These are phyloP conservation scores for Podila epigama DNA, from an alignment of 192 early-diverging fungal genomes.

Conservation along the genomic window DNA sequence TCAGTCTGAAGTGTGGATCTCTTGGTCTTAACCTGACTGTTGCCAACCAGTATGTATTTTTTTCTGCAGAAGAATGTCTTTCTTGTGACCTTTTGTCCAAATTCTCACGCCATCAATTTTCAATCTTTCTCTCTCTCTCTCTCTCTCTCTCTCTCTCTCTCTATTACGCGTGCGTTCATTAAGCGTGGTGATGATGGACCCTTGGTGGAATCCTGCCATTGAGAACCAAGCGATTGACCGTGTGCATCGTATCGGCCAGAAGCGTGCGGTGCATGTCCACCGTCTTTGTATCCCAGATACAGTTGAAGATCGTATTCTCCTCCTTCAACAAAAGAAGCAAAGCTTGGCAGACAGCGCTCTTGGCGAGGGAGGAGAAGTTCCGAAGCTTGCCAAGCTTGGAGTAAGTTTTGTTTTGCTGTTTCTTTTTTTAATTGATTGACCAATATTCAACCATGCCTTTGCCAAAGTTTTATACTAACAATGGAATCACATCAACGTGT, in stretches of 20 bases:
- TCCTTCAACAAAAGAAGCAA: slow-evolving; percentile 69
- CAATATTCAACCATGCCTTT: neutral
- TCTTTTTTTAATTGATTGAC: too few species aligned
- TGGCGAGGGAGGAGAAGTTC: slow-evolving; percentile 44
- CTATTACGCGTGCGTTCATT: neutral
- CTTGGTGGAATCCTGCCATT: slow-evolving; percentile 85
- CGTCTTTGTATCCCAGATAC: slow-evolving; percentile 68
- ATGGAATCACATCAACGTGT: neutral
- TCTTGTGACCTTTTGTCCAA: neutral
- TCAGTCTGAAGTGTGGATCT: slow-evolving; percentile 74
- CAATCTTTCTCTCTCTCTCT: too few species aligned
- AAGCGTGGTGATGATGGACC: slow-evolving; percentile 75
- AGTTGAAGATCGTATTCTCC: slow-evolving; percentile 76
- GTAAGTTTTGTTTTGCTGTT: slow-evolving; percentile 9
- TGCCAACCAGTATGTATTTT: slow-evolving; percentile 59
- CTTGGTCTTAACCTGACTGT: slow-evolving; percentile 75
- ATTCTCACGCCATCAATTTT: too few species aligned
- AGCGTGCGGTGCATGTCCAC: slow-evolving; percentile 64
- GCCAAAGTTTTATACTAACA: neutral
- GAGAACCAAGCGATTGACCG: slow-evolving; percentile 74
- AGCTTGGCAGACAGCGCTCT: slow-evolving; percentile 42
- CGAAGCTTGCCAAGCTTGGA: slow-evolving; percentile 41
- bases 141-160: neutral
- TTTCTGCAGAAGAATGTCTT: neutral
- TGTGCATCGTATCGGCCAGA: slow-evolving; percentile 79